These are phyloP conservation scores for Globisporangium uncinulatum DNA, from an alignment of 352 stramenopile genomes.

Conservation along the genomic window DNA sequence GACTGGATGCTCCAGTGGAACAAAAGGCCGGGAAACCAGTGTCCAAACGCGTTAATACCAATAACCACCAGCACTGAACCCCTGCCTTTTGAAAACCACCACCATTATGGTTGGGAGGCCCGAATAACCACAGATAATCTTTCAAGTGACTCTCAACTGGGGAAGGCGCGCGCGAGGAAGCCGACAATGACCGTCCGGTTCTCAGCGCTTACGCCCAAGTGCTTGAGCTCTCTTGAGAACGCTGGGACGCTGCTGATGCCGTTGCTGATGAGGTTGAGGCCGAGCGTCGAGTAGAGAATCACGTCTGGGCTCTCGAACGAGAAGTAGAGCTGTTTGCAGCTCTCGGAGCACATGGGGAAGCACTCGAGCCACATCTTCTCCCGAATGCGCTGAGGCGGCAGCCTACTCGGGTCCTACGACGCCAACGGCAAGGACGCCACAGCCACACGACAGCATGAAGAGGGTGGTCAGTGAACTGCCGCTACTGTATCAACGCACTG, in stretches of 20 bases:
- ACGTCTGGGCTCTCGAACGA: conserved; percentile 67
- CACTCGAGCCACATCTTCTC: conserved; percentile 77
- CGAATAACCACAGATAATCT: neutral
- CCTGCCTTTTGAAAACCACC: too few species aligned
- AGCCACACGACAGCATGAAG: neutral
- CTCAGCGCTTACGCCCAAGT: conserved; percentile 61
- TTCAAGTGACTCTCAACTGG: conserved; percentile 11
- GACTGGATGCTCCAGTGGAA: too few species aligned
- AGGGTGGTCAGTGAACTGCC: neutral
- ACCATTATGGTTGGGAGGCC: too few species aligned
- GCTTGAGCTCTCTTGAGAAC: conserved; percentile 78
- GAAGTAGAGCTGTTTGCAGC: conserved; percentile 61
- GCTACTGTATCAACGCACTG: too few species aligned
- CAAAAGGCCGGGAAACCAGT: too few species aligned
- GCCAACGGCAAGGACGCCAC: neutral
- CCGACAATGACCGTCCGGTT: conserved; percentile 73
- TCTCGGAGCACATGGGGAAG: conserved; percentile 76
- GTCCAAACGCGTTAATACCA: too few species aligned
- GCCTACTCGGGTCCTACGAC: conserved; percentile 28
- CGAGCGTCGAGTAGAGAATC: conserved; percentile 77
- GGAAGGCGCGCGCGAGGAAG: conserved; percentile 72
- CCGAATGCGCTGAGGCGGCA: conserved; percentile 42
- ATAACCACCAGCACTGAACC: too few species aligned
- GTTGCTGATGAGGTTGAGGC: conserved; percentile 82
- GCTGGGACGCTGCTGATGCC: conserved; percentile 75